A percentile compares a stretch with the other conserved stretches of the same genome.
phyloP scores from a whole-genome alignment of 1,284 basidiomycete genomes.

The Moesziomyces aphidis region DNA sequence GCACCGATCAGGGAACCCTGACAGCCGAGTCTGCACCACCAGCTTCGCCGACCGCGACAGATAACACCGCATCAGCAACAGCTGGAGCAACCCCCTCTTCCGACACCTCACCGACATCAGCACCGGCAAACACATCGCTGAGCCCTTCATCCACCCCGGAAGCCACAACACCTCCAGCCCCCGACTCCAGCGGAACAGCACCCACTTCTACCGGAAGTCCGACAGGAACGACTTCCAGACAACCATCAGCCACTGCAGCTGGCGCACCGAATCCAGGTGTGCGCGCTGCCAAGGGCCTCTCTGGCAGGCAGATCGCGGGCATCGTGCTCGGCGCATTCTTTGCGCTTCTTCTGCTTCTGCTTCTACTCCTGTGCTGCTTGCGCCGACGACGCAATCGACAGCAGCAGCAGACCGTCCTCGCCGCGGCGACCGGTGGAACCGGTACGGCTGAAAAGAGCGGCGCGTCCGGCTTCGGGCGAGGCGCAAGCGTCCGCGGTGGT shows the following conservation, averaged over 20 bases:
- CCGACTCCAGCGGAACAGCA: constrained; percentile 1
- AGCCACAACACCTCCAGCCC: neutral
- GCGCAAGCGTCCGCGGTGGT: constrained; percentile 15
- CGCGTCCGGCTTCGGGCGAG: constrained; percentile 3
- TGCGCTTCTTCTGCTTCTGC: constrained; percentile 40
- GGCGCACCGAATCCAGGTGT: constrained; percentile 10
- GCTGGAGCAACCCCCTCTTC: neutral
- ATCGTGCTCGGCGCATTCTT: constrained; percentile 51
- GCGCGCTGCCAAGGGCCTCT: constrained; percentile 14
- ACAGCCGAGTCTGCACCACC: constrained; percentile 12
- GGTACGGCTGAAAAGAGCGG: constrained; percentile 1
- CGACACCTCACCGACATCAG: constrained; percentile 1
- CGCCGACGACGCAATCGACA: constrained; percentile 32
- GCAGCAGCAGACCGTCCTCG: constrained; percentile 15
- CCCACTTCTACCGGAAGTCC: neutral
- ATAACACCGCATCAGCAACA: neutral
- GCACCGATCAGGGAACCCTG: constrained; percentile 5
- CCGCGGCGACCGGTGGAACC: constrained; percentile 24
- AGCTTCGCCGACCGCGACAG: constrained; percentile 2
- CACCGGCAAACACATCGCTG: neutral
- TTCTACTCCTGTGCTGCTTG: constrained; percentile 39
- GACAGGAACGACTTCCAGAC: constrained; percentile 1
- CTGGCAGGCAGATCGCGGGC: constrained; percentile 56
- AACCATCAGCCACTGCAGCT: constrained; percentile 26
- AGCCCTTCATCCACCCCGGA: neutral